Base-by-base conservation (phyloP, 306 rosid genomes). In the Carpinus viminea region DNA sequence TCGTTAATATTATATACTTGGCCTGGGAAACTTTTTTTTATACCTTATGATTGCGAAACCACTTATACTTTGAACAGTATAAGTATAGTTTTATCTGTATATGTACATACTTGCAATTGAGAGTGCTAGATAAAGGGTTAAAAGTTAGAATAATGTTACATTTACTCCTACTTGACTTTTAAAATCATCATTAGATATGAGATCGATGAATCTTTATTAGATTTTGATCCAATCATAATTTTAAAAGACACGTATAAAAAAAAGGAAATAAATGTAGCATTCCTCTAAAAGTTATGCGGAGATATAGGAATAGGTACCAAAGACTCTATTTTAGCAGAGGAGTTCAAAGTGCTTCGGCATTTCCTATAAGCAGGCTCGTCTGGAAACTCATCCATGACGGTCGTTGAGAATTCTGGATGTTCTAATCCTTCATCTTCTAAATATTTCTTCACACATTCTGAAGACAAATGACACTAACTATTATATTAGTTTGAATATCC, bases 381-480 rank as follows among this genome's bases (percentile, higher is more conserved):
- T 3, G 84, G 84, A 78, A 89, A 88, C 75, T 85, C 93, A 85
- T 88, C 97, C 86, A 84, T 81, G 16, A 86, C 82, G 74, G 82
- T 77, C 70, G 76, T 74, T 12, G 77, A 62, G 76, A 84, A 75
- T 73, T 84, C 83, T 7, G 85, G 80, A 52, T 86, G 82, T 54
- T 86, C 83, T 47, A 83, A 59, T 9, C 84, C 89, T 6, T 87
- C 90, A 12, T 90, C 95, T 81, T 82, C 76, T 31, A 92, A 76
- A 72, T 87, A 92, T 70, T 89, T 92, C 60, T 85, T 73, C 12
- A 89, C 95, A 31, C 95, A 86, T 79, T 92, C 97, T 90, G 86
- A 2, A 48, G 16, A 45, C 24, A 48, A 21, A 70, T 48, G 74
- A 50, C 41, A 70, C 24, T 38, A 31, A 31, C 1, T 43, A 5